Conservation (phyloP, 2,329 filamentous ascomycete species). For the Cordyceps militaris region DNA sequence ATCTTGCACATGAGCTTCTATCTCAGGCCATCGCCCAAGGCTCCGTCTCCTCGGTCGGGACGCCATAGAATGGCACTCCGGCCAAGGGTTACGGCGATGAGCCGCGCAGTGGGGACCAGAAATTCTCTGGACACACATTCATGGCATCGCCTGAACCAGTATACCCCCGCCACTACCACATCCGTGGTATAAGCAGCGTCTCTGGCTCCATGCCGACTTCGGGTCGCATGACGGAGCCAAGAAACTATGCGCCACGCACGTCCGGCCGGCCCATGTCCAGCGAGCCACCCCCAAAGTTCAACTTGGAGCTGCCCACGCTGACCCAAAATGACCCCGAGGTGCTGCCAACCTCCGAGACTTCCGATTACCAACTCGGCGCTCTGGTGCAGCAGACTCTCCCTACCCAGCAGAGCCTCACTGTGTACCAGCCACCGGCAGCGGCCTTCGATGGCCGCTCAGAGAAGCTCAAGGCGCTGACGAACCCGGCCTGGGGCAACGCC, state of each 20-base stretch:
- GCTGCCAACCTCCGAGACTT: background rate
- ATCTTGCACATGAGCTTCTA: conserved; percentile 1
- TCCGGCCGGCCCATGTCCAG: conserved; percentile 19
- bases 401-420: background rate
- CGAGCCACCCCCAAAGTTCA: conserved; percentile 33
- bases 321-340: background rate
- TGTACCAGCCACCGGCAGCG: conserved; percentile 12
- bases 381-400: background rate
- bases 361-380: background rate
- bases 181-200: background rate
- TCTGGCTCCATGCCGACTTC: conserved; percentile 7
- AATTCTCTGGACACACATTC: background rate
- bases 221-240: conserved; percentile 31
- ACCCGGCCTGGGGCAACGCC: conserved; percentile 28
- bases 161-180: background rate
- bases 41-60: conserved; percentile 7
- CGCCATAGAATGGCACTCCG: conserved; percentile 16
- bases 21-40: conserved; percentile 7
- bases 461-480: conserved; percentile 31
- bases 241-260: conserved; percentile 34
- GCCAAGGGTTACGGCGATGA: background rate
- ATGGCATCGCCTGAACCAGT: background rate
- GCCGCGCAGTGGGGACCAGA: background rate
- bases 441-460: conserved; percentile 27
- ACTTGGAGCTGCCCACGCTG: conserved; percentile 17